Evolutionary conservation across 2,329 filamentous ascomycete species (phyloP).

Genomic region (Cercospora canescens): DNA sequence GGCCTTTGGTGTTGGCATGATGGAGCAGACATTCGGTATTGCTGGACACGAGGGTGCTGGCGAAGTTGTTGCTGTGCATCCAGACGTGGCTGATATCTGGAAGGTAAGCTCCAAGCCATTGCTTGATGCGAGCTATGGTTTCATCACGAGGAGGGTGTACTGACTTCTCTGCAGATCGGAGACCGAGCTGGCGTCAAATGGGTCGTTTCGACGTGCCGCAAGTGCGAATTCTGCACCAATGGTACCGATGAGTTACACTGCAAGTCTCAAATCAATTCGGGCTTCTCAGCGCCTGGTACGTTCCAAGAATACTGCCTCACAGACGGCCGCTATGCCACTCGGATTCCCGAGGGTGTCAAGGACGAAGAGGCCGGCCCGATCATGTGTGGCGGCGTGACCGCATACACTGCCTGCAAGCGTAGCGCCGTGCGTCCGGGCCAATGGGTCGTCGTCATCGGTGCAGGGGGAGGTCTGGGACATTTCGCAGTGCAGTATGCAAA

Average conservation of each 20-base stretch:
- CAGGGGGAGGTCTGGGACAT: conserved; percentile 36
- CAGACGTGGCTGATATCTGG: conserved; percentile 31
- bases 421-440: conserved; percentile 40
- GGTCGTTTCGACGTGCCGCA: conserved; percentile 30
- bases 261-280: conserved; percentile 38
- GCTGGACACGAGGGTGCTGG: conserved; percentile 36
- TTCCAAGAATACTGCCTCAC: conserved; percentile 41
- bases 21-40: conserved; percentile 29
- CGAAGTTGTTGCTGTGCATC: conserved; percentile 30
- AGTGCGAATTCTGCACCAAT: conserved; percentile 36
- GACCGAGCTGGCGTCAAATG: conserved; percentile 38
- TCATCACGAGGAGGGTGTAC: neutral
- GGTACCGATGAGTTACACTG: conserved; percentile 41
- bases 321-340: conserved; percentile 38
- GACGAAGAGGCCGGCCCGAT: conserved; percentile 42
- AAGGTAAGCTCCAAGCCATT: conserved; percentile 11
- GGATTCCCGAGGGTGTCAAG: conserved; percentile 38
- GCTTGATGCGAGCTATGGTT: too few relatives aligned
- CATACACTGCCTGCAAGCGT: conserved; percentile 36
- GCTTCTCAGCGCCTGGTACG: conserved; percentile 41
- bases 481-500: conserved; percentile 36
- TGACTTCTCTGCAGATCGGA: conserved; percentile 12
- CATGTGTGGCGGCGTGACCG: conserved; percentile 42
- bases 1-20: conserved; percentile 34
- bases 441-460: conserved; percentile 42